Evolutionary conservation across 495 filamentous ascomycete genomes (phyloP), one percentile per base, ranked within the genome.

Genomic region (Thozetella sp.): DNA sequence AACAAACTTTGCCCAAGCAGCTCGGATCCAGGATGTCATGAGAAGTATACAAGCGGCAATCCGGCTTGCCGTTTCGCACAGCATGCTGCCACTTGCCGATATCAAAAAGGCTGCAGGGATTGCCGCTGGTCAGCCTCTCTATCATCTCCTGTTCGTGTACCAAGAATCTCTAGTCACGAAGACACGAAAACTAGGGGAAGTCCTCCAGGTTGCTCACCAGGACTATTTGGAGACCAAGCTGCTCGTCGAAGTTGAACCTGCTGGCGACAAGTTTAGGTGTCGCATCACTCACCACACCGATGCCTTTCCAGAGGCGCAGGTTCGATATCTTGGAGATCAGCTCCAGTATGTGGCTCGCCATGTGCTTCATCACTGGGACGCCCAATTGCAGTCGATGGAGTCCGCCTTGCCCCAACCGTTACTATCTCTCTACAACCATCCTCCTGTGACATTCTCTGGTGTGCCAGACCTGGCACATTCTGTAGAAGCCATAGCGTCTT

Each of bases 171-270:
- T 87, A 11, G 65, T 80, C 40, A 76, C 67, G 17, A 65, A 73
- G 15, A 66, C 72, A 13, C 62, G 65, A 0, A 57, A 61, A 1
- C 43, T 60, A 20, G 53, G 61, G 12, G 25, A 63, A 9, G 77
- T 92, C 13, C 63, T 54, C 22, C 71, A 86, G 53, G 68, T 86
- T 1, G 79, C 77, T 53, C 81, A 82, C 51, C 76, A 73, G 12
- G 92, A 95, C 62, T 82, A 81, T 53, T 75, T 93, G 26, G 92
- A 94, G 65, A 91, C 90, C 53, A 85, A 84, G 25, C 70, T 95
- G 2, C 78, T 90, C 26, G 61, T 96, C 3, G 91, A 94, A 66
- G 71, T 93, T 24, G 85, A 89, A 62, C 91, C 91, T 0, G 59
- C 56, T 1, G 58, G 81, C 3, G 60, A 77, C 10, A n/a, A 79